A percentile compares a stretch with the other conserved stretches of the same genome.
Evolutionary conservation across 305 asterid genomes (phyloP).

Genomic region (Coffea humblotiana): DNA sequence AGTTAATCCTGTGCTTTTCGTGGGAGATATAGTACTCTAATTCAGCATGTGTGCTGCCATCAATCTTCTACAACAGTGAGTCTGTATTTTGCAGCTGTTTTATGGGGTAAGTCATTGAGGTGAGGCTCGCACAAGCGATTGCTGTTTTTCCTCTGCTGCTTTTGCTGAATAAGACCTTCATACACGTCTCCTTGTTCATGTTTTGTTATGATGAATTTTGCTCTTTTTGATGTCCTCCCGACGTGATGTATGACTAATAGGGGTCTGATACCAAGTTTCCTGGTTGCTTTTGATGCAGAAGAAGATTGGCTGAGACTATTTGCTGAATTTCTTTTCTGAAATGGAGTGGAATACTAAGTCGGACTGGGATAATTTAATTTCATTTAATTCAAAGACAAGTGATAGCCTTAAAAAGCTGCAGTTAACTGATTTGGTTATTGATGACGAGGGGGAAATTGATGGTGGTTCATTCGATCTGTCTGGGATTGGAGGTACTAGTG

Average conservation of each 20-base stretch:
- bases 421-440: constrained; percentile 62
- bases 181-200: neutral
- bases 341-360: constrained; percentile 82
- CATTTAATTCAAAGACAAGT: constrained; percentile 49
- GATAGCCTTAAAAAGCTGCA: constrained; percentile 63
- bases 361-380: constrained; percentile 70
- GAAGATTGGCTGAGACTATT: constrained; percentile 25
- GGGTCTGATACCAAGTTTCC: constrained; percentile 32
- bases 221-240: neutral
- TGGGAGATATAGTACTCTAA: constrained; percentile 8
- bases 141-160: constrained; percentile 1
- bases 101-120: constrained; percentile 3
- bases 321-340: constrained; percentile 44
- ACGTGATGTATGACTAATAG: neutral
- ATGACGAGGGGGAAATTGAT: constrained; percentile 61
- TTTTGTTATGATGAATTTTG: neutral
- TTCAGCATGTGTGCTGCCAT: constrained; percentile 22
- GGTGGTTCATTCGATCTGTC: constrained; percentile 58
- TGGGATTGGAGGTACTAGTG: constrained; percentile 43
- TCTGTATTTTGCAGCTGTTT: constrained; percentile 12
- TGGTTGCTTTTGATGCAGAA: constrained; percentile 26
- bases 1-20: constrained; percentile 11
- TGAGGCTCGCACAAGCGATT: constrained; percentile 4
- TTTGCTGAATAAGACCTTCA: neutral
- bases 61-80: constrained; percentile 4